These are phyloP conservation scores for Scedosporium boydii DNA, from an alignment of 2,329 filamentous ascomycete genomes.

Conservation along the genomic window DNA sequence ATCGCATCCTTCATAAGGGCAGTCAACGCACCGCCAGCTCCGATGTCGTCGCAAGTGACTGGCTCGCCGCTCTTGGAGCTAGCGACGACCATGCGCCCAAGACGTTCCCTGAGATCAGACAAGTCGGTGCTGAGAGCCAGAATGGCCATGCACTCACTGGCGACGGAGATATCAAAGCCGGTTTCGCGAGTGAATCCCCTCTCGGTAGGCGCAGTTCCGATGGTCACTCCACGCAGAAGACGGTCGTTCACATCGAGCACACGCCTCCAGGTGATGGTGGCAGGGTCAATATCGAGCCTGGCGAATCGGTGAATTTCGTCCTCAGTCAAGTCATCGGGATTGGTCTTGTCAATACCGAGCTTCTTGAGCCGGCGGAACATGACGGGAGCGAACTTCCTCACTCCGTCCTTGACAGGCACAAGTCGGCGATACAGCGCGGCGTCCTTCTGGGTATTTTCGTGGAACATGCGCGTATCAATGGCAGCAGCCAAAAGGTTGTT, in stretches of 20 bases:
- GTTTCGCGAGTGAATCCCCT: conserved; percentile 82
- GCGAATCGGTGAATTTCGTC: conserved; percentile 85
- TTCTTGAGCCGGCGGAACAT: conserved; percentile 94
- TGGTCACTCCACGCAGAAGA: conserved; percentile 79
- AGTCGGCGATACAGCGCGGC: conserved; percentile 77
- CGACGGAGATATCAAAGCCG: conserved; percentile 95
- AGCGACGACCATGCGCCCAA: conserved; percentile 92
- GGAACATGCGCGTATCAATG: conserved; percentile 96
- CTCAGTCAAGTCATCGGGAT: conserved; percentile 80
- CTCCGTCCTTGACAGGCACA: conserved; percentile 83
- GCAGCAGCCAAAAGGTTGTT: conserved; percentile 96
- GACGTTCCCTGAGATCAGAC: conserved; percentile 80
- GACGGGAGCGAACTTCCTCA: conserved; percentile 74
- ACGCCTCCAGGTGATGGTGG: conserved; percentile 93
- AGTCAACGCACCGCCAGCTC: conserved; percentile 82
- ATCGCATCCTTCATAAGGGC: conserved; percentile 97
- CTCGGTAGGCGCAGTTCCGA: conserved; percentile 83
- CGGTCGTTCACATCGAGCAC: conserved; percentile 97
- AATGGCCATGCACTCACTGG: conserved; percentile 97
- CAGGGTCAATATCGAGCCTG: conserved; percentile 90
- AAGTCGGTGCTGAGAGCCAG: conserved; percentile 85
- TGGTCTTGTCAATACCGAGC: conserved; percentile 89
- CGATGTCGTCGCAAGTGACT: conserved; percentile 92
- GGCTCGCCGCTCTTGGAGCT: conserved; percentile 79
- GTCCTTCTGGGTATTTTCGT: conserved; percentile 92